Evolutionary conservation across 2,329 filamentous ascomycete genomes (phyloP).

Genomic region (Ustulina deusta): DNA sequence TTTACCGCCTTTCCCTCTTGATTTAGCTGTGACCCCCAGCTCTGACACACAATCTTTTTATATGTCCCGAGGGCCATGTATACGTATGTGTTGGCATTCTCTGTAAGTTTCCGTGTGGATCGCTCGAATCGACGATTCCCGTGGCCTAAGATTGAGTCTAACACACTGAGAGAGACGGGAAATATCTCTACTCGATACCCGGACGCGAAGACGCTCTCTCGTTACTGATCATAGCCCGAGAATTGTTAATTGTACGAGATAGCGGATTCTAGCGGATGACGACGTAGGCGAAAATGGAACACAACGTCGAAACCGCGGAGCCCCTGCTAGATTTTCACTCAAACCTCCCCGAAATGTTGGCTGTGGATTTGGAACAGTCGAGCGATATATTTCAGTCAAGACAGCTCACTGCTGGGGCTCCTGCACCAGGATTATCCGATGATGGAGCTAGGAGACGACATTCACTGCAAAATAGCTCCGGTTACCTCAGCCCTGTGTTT

Average conservation of each 20-base stretch:
- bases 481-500: constrained; percentile 30
- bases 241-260: constrained; percentile 22
- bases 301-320: constrained; percentile 37
- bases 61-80: constrained; percentile 4
- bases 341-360: constrained; percentile 69
- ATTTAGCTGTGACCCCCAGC: constrained; percentile 7
- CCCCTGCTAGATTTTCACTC: constrained; percentile 51
- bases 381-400: constrained; percentile 61
- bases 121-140: neutral
- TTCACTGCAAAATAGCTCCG: constrained; percentile 44
- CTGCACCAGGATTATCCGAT: constrained; percentile 54
- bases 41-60: constrained; percentile 7
- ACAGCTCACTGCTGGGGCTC: constrained; percentile 65
- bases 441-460: constrained; percentile 45
- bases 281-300: constrained; percentile 33
- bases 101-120: constrained; percentile 1
- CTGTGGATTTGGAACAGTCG: constrained; percentile 64
- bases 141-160: constrained; percentile 10
- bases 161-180: neutral
- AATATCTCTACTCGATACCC: constrained; percentile 3
- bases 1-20: constrained; percentile 30
- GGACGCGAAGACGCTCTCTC: constrained; percentile 1
- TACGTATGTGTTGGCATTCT: constrained; percentile 15
- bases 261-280: constrained; percentile 6
- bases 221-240: constrained; percentile 5